Percentiles rank a stretch among this genome's conserved stretches.
Evolutionary conservation across 208 protist genomes (phyloP).

Genomic region (Trypanosoma melophagium): DNA sequence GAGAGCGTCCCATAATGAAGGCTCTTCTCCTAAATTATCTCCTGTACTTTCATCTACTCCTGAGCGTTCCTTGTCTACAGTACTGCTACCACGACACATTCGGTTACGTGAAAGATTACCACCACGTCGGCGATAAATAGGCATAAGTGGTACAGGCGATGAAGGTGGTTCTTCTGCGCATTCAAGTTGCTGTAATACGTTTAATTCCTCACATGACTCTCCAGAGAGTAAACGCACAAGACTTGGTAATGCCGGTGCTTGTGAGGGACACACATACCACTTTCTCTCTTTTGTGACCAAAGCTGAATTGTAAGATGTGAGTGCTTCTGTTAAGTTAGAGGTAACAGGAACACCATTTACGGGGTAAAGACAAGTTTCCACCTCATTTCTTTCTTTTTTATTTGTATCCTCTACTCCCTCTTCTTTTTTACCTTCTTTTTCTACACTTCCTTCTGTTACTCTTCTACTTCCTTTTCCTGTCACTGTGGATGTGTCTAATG

Average conservation of each 20-base stretch:
- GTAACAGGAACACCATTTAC: constrained; percentile 3
- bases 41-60: neutral
- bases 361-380: constrained; percentile 5
- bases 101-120: neutral
- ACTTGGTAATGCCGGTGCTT: constrained; percentile 10
- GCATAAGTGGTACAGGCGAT: neutral
- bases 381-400: neutral
- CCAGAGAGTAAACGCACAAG: constrained; percentile 14
- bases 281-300: neutral
- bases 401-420: neutral
- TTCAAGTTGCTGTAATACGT: constrained; percentile 2
- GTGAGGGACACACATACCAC: constrained; percentile 21
- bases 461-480: neutral
- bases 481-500: neutral
- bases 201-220: neutral
- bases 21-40: neutral
- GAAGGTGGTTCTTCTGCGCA: neutral
- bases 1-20: constrained; percentile 37
- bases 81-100: neutral
- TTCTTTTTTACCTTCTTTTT: neutral
- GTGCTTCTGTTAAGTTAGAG: neutral
- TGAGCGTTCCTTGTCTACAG: neutral
- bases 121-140: neutral
- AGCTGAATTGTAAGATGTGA: neutral
- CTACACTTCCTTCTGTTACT: neutral